Percentiles rank a stretch among this genome's conserved stretches.
Evolutionary conservation across 139 green algal genomes (phyloP).

Genomic region (Closterium sp.): DNA sequence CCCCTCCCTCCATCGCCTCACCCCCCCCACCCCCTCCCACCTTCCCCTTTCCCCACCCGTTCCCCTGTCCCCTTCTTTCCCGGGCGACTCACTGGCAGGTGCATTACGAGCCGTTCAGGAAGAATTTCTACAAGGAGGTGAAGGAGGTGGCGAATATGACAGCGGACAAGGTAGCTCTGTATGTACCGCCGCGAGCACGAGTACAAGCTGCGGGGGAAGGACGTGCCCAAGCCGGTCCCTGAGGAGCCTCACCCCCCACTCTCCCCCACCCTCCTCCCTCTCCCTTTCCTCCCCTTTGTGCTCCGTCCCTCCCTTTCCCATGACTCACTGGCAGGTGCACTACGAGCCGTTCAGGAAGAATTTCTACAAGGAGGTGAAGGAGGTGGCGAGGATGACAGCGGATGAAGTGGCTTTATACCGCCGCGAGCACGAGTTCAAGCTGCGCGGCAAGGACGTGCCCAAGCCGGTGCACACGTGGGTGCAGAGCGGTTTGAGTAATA

Average conservation of each 20-base stretch:
- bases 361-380: conserved; percentile 80
- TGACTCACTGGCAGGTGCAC: conserved; percentile 81
- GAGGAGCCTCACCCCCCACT: conserved; percentile 73
- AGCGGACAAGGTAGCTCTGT: conserved; percentile 66
- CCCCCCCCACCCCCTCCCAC: conserved; percentile 52
- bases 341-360: conserved; percentile 84
- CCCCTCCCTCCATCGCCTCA: too few relatives aligned
- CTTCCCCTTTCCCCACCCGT: conserved; percentile 91
- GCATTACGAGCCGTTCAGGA: conserved; percentile 78
- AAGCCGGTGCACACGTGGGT: conserved; percentile 65
- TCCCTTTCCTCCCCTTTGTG: conserved; percentile 89
- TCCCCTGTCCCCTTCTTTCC: conserved; percentile 87
- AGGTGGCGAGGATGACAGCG: conserved; percentile 52
- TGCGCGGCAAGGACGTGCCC: conserved; percentile 83
- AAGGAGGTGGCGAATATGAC: conserved; percentile 52
- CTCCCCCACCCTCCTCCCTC: conserved; percentile 87
- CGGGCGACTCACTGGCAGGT: conserved; percentile 85
- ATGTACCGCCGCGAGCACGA: conserved; percentile 70
- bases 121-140: conserved; percentile 84
- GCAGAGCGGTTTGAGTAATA: conserved; percentile 75
- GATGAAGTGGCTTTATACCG: conserved; percentile 72
- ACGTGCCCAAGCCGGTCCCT: conserved; percentile 75
- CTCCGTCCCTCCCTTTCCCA: conserved; percentile 96
- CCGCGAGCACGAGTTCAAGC: conserved; percentile 75
- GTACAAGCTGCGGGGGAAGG: conserved; percentile 84